Conservation (phyloP, 2,329 filamentous ascomycete species). For the Stachybotrys chlorohalonatus region DNA sequence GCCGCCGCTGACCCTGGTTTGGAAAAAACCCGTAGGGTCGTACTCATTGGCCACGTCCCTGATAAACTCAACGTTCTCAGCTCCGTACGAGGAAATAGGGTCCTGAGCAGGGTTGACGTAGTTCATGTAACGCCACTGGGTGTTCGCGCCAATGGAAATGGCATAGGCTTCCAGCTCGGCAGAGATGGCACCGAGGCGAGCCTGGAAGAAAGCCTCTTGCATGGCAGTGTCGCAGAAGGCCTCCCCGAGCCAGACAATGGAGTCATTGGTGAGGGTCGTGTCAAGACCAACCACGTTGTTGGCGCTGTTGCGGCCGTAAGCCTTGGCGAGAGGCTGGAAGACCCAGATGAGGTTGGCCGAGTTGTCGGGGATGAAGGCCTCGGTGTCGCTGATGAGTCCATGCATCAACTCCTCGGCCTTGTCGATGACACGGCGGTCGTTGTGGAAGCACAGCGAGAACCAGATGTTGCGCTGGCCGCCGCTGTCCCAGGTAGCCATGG, state of each 20-base stretch:
- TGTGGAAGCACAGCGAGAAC: conserved; percentile 1
- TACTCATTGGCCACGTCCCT: not conserved
- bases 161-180: not conserved
- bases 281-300: not conserved
- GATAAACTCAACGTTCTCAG: not conserved
- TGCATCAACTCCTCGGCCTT: not conserved
- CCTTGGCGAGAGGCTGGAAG: not conserved
- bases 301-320: not conserved
- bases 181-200: not conserved
- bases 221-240: not conserved
- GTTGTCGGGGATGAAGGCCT: not conserved
- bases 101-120: not conserved
- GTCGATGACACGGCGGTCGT: not conserved
- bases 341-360: not conserved
- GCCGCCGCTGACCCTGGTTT: not conserved
- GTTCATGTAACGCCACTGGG: not conserved
- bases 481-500: not conserved
- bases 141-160: not conserved
- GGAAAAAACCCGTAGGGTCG: not conserved
- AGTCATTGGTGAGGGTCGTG: not conserved
- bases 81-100: not conserved
- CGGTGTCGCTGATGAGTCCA: not conserved
- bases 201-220: not conserved
- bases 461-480: not conserved
- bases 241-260: not conserved